These are phyloP conservation scores for Mortierella sp. DNA, from an alignment of 371 early-diverging fungal species.

Conservation along the genomic window DNA sequence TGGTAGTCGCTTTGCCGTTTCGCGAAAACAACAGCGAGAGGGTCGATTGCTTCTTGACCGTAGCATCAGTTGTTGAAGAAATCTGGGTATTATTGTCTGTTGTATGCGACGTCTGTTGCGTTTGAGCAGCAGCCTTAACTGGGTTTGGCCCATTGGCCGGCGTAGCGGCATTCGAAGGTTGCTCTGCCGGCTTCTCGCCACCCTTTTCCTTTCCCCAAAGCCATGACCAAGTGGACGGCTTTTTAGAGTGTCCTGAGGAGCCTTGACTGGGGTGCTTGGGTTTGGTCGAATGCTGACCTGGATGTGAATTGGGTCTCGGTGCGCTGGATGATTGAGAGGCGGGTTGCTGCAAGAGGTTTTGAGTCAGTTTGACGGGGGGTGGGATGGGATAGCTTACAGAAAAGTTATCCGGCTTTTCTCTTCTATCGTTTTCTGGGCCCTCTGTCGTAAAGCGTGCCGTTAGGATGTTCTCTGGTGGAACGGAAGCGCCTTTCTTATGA, in stretches of 20 bases:
- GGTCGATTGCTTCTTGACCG: conserved; percentile 40
- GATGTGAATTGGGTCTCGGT: not conserved
- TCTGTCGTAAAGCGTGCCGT: conserved; percentile 11
- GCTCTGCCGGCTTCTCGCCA: conserved; percentile 24
- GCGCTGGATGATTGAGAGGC: conserved; percentile 9
- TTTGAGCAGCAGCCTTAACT: conserved; percentile 2
- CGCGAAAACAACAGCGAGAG: conserved; percentile 45
- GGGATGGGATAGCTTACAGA: conserved; percentile 49
- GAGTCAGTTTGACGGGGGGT: conserved; percentile 45
- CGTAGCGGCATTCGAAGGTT: not conserved
- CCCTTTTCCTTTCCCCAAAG: conserved; percentile 49
- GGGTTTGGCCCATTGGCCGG: not conserved
- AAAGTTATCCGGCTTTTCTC: conserved; percentile 31
- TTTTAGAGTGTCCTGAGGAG: conserved; percentile 21
- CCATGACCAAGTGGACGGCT: conserved; percentile 49
- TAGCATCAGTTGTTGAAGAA: conserved; percentile 1
- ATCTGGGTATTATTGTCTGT: conserved; percentile 18
- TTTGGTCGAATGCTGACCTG: conserved; percentile 1
- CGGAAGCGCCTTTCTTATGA: not conserved
- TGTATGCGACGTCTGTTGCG: not conserved
- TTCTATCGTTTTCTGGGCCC: conserved; percentile 17
- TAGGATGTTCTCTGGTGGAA: not conserved
- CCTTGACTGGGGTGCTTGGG: not conserved
- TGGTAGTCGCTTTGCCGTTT: conserved; percentile 32
- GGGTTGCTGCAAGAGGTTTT: conserved; percentile 44